These are phyloP conservation scores for Cardamine occulta DNA, from an alignment of 345 rosid species.

Conservation along the genomic window DNA sequence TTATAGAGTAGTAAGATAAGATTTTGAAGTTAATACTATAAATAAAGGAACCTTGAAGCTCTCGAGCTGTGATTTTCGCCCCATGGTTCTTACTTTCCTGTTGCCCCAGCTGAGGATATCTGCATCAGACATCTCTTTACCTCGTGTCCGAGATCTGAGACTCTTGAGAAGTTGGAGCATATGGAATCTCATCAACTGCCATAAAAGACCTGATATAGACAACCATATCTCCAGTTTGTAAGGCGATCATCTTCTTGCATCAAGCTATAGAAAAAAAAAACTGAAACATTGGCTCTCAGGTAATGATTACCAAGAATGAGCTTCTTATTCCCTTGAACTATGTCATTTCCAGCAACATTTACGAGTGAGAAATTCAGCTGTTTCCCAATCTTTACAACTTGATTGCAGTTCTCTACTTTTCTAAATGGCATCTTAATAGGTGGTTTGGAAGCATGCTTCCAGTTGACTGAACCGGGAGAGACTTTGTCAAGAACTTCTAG, in stretches of 20 bases:
- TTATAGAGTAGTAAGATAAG: not conserved
- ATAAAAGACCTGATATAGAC: conserved; percentile 74
- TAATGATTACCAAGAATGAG: conserved; percentile 78
- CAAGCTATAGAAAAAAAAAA: not conserved
- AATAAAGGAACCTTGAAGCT: conserved; percentile 72
- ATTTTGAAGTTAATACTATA: conserved; percentile 3
- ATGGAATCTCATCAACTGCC: conserved; percentile 91
- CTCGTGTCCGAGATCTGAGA: conserved; percentile 74
- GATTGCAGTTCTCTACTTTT: conserved; percentile 96
- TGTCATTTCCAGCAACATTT: conserved; percentile 88
- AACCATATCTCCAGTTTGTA: conserved; percentile 11
- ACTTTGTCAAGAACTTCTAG: conserved; percentile 92
- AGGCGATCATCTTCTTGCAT: conserved; percentile 15
- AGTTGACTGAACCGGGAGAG: conserved; percentile 79
- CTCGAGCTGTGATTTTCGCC: conserved; percentile 64
- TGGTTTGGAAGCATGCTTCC: conserved; percentile 93
- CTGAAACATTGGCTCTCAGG: conserved; percentile 8
- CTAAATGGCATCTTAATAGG: conserved; percentile 96
- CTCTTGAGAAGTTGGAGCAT: conserved; percentile 91
- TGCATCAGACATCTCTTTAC: conserved; percentile 77
- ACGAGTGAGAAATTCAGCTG: conserved; percentile 78
- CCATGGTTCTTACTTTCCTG: conserved; percentile 61
- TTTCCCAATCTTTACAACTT: conserved; percentile 80
- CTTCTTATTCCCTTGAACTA: conserved; percentile 95
- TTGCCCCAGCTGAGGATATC: conserved; percentile 87